Percentiles rank a stretch among this genome's conserved stretches.
Conservation (phyloP, 495 filamentous ascomycete species). For the Penicillium mononematosum region DNA sequence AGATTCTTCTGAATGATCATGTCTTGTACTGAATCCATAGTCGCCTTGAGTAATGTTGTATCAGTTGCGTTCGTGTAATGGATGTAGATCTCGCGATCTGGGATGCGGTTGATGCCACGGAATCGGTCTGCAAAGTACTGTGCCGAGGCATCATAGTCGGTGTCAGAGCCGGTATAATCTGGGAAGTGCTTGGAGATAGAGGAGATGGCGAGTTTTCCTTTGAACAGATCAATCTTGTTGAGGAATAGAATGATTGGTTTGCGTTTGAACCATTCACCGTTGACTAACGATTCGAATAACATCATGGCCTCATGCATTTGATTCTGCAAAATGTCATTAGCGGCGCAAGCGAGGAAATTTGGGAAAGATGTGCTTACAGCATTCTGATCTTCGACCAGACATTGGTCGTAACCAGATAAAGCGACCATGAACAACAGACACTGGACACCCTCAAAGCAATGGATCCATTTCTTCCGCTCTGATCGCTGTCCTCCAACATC, state of each 20-base stretch:
- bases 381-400: slow-evolving; percentile 94
- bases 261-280: slow-evolving; percentile 95
- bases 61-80: slow-evolving; percentile 95
- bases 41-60: slow-evolving; percentile 93
- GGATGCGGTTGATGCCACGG: slow-evolving; percentile 77
- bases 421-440: slow-evolving; percentile 92
- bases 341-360: not conserved
- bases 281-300: slow-evolving; percentile 96
- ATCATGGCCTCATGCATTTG: slow-evolving; percentile 99
- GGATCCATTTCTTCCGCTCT: slow-evolving; percentile 99
- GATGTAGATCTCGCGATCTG: slow-evolving; percentile 86
- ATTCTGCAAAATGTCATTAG: slow-evolving; percentile 57
- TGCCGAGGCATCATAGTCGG: slow-evolving; percentile 60
- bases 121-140: slow-evolving; percentile 92
- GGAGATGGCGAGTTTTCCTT: slow-evolving; percentile 75
- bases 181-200: slow-evolving; percentile 90
- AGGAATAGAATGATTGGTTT: slow-evolving; percentile 96
- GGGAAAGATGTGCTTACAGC: slow-evolving; percentile 61
- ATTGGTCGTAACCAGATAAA: slow-evolving; percentile 95
- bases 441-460: slow-evolving; percentile 97
- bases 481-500: slow-evolving; percentile 97
- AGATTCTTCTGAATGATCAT: slow-evolving; percentile 99
- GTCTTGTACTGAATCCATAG: slow-evolving; percentile 95
- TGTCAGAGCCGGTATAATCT: slow-evolving; percentile 69
- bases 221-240: slow-evolving; percentile 99